These are phyloP conservation scores for Kregervanrija delftensis DNA, from an alignment of 805 yeast genomes.

Conservation along the genomic window DNA sequence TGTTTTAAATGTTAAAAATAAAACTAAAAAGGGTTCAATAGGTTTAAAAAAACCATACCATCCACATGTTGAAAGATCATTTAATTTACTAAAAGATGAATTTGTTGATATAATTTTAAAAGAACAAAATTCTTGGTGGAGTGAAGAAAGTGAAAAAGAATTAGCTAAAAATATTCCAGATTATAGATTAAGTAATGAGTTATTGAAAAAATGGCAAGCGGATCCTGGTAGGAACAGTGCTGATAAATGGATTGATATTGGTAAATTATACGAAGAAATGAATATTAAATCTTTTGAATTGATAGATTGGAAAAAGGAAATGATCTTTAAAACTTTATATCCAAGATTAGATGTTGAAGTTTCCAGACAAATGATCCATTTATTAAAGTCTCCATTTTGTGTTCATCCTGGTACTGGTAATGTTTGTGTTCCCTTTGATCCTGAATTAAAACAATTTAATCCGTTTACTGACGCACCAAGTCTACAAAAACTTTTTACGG, in stretches of 20 bases:
- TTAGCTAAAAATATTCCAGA: slow-evolving; percentile 61
- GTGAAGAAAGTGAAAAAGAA: slow-evolving; percentile 46
- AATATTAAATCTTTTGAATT: slow-evolving; percentile 33
- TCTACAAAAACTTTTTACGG: slow-evolving; percentile 53
- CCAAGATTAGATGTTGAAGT: slow-evolving; percentile 94
- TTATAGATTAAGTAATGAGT: slow-evolving; percentile 42
- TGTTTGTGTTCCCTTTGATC: slow-evolving; percentile 85
- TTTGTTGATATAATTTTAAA: slow-evolving; percentile 61
- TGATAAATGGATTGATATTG: slow-evolving; percentile 77
- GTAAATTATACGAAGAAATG: slow-evolving; percentile 36
- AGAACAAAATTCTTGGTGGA: slow-evolving; percentile 85
- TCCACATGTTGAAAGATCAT: slow-evolving; percentile 77
- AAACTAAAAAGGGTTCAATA: slow-evolving; percentile 39
- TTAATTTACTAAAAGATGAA: slow-evolving; percentile 54
- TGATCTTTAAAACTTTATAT: slow-evolving; percentile 72
- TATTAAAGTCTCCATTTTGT: slow-evolving; percentile 93
- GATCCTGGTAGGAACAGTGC: slow-evolving; percentile 46
- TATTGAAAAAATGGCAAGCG: slow-evolving; percentile 53
- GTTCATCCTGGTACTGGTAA: slow-evolving; percentile 95
- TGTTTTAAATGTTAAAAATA: slow-evolving; percentile 50
- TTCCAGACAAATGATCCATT: slow-evolving; percentile 81
- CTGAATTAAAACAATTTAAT: slow-evolving; percentile 48
- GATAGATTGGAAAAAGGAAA: slow-evolving; percentile 69
- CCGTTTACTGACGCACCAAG: slow-evolving; percentile 75
- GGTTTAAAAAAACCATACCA: slow-evolving; percentile 74